Evolutionary conservation across 106 monocot species (phyloP).

Genomic region (Vanilla planifolia): DNA sequence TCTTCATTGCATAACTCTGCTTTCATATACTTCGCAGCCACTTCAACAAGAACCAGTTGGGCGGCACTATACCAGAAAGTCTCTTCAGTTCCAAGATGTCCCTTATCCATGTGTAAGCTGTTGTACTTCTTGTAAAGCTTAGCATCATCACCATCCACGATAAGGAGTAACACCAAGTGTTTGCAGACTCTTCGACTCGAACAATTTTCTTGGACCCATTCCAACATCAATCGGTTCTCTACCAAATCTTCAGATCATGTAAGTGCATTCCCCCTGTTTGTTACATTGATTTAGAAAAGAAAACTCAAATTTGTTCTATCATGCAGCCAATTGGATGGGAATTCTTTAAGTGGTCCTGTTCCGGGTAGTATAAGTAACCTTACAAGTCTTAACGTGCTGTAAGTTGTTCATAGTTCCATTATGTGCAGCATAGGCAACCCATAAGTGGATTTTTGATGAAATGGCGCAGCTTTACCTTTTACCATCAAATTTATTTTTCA

Average conservation of each 20-base stretch:
- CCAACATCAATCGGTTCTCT: constrained; percentile 44
- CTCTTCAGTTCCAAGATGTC: constrained; percentile 27
- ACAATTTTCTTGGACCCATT: constrained; percentile 40
- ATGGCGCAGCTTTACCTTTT: not conserved
- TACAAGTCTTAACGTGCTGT: constrained; percentile 33
- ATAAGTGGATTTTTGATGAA: not conserved
- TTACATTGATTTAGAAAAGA: not conserved
- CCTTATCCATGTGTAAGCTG: constrained; percentile 30
- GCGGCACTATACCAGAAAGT: constrained; percentile 21
- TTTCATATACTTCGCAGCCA: constrained; percentile 19
- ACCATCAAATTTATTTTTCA: constrained; percentile 14
- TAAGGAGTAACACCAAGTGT: not conserved
- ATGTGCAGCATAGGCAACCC: not conserved
- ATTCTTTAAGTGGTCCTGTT: constrained; percentile 37
- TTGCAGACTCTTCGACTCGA: constrained; percentile 51
- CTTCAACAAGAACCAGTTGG: constrained; percentile 31
- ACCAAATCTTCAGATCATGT: constrained; percentile 39
- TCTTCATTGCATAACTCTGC: not conserved
- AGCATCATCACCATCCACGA: not conserved
- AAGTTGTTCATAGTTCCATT: constrained; percentile 18
- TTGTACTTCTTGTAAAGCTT: not conserved
- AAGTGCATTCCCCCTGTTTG: constrained; percentile 17
- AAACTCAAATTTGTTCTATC: not conserved
- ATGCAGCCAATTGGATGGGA: constrained; percentile 55
- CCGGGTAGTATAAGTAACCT: constrained; percentile 50